Conservation (phyloP, 495 filamentous ascomycete genomes). For the Monascus purpureus region DNA sequence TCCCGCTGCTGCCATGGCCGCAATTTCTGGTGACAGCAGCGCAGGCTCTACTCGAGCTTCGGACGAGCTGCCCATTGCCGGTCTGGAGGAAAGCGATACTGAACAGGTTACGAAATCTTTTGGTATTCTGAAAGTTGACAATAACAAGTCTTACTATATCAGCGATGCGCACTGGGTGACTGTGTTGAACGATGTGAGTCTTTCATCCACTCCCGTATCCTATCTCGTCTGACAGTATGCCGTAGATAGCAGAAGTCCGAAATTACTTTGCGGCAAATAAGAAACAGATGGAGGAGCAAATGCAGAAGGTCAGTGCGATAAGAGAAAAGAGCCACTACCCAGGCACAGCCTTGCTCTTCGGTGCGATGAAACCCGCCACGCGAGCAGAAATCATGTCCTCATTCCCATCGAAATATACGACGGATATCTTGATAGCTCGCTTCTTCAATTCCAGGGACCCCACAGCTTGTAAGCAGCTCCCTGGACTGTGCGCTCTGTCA, state of each 20-base stretch:
- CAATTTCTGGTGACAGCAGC: constrained; percentile 47
- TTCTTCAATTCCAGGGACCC: constrained; percentile 63
- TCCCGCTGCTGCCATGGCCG: constrained; percentile 46
- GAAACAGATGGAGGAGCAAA: constrained; percentile 52
- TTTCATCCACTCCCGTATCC: constrained; percentile 2
- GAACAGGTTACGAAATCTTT: constrained; percentile 78
- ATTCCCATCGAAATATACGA: constrained; percentile 65
- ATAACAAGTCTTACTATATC: constrained; percentile 73
- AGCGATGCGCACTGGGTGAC: constrained; percentile 86
- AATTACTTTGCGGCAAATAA: constrained; percentile 68
- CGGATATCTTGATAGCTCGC: constrained; percentile 63
- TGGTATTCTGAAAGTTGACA: constrained; percentile 77
- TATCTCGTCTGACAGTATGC: constrained; percentile 5
- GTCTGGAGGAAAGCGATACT: constrained; percentile 64
- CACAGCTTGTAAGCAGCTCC: constrained; percentile 44
- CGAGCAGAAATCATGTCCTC: constrained; percentile 64
- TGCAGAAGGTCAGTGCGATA: constrained; percentile 46
- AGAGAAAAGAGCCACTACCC: constrained; percentile 43
- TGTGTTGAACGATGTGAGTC: constrained; percentile 62
- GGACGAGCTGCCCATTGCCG: constrained; percentile 40
- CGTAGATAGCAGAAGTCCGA: constrained; percentile 80
- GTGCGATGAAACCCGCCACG: constrained; percentile 47
- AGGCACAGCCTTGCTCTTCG: constrained; percentile 62
- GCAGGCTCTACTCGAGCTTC: constrained; percentile 29
- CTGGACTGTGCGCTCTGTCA: not conserved